phyloP scores from a whole-genome alignment of 176 grass and related monocot species.

The Bromus sterilis region DNA sequence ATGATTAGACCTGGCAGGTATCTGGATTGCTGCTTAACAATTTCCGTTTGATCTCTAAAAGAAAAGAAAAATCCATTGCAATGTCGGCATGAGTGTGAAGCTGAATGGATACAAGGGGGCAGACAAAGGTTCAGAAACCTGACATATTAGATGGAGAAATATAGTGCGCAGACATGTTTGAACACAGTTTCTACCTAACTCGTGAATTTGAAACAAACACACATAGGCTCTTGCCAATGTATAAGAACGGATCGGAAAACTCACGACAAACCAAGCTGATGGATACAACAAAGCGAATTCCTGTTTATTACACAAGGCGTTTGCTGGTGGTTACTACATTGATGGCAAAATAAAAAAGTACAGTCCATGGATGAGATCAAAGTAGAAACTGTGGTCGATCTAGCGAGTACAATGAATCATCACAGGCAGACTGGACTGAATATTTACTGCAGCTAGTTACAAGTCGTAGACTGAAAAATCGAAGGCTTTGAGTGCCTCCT shows the following conservation, averaged over 20 bases:
- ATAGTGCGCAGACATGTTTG: no score
- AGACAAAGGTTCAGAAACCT: background rate
- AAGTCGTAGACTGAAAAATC: background rate
- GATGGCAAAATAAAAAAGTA: background rate
- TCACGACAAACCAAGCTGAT: background rate
- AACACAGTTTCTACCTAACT: no score
- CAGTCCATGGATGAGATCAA: background rate
- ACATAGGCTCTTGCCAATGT: background rate
- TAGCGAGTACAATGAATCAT: no score
- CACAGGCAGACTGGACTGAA: background rate
- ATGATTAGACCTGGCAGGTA: no score
- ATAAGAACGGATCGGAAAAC: background rate
- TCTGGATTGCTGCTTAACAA: no score
- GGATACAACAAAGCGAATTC: background rate
- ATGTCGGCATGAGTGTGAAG: background rate
- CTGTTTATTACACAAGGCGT: background rate
- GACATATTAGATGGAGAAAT: no score
- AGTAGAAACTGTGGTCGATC: background rate
- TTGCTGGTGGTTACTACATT: background rate
- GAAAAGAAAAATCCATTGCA: no score
- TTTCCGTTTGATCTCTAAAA: no score
- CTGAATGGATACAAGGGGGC: no score
- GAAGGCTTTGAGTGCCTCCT: background rate
- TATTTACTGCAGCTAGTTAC: background rate
- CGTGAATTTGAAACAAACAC: background rate